A percentile compares a stretch with the other conserved stretches of the same genome.
Evolutionary conservation across 257 asterid species (phyloP).

Genomic region (Oldenlandia corymbosa): DNA sequence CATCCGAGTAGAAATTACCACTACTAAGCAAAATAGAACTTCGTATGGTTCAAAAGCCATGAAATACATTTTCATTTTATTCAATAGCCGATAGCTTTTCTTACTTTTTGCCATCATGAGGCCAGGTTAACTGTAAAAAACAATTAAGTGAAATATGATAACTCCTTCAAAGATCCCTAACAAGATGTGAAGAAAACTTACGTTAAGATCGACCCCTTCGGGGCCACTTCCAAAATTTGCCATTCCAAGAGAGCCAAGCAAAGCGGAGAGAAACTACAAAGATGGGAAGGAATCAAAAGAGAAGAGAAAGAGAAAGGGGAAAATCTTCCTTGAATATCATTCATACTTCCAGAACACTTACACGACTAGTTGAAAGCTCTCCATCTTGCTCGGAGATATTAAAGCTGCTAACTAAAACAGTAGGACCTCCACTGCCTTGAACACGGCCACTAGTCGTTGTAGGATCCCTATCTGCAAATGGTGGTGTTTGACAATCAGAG

Average conservation of each 20-base stretch:
- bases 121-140: too few species aligned
- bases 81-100: neutral
- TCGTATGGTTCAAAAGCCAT: neutral
- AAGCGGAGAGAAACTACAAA: constrained; percentile 61
- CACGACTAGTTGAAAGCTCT: constrained; percentile 70
- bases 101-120: too few species aligned
- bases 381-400: constrained; percentile 84
- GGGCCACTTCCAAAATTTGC: constrained; percentile 52
- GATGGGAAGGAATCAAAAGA: constrained; percentile 13
- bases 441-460: constrained; percentile 39
- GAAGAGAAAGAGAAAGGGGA: neutral
- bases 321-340: neutral
- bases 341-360: constrained; percentile 22
- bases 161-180: neutral
- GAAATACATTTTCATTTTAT: neutral
- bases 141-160: neutral
- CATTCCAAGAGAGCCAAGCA: constrained; percentile 56
- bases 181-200: constrained; percentile 26
- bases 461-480: constrained; percentile 55
- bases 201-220: constrained; percentile 76
- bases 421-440: constrained; percentile 50
- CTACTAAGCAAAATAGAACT: neutral
- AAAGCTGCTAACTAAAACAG: constrained; percentile 76
- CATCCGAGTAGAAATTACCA: neutral
- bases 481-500: constrained; percentile 21